Base-by-base conservation (phyloP, 305 asterid species). In the Petunia hybrid region DNA sequence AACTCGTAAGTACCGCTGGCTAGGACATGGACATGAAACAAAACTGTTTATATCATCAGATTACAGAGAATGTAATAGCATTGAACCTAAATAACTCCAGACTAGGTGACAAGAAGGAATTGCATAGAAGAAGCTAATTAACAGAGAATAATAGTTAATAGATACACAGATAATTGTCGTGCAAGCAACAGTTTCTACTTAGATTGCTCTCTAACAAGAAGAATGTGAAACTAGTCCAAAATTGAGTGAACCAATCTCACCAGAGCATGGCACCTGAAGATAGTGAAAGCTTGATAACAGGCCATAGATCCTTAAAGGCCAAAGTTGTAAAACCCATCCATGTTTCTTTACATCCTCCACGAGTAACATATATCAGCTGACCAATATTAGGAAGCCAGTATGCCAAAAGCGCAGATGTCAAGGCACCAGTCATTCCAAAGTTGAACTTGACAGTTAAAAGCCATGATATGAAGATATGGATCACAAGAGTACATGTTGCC, bases 251-350 rank as follows among this genome's bases (percentile, higher is more conserved):
- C 31, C 31, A 53, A 16, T 78, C 61, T 79, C 79, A 91, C 95
- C 92, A 88, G 5, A 91, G 66, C 95, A 91, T 91, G 1, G 86
- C 63, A 14, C 95, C 95, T 4, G 95, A 91, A 8, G 92, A 83
- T 22, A 86, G 77, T 2, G 92, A 90, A 57, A 90, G 89, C 43
- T 89, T 90, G 38, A 86, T 81, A 48, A 90, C 87, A 0, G 89
- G 92, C 56, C 87, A 86, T 0, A 90, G 66, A 35, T 87, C 94
- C 83, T 84, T 86, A n/a, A 90, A 80, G 4, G 94, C 91, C 53
- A 87, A 88, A 2, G 22, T 5, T 4, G 84, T 78, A 75, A 90
- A 87, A 4, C 92, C 94, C 13, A 63, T 83, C 94, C 94, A 90
- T 0, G 94, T 68, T 4, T 76, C 83, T 13, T 84, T 87, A 74